A percentile compares a stretch with the other conserved stretches of the same genome.
These are phyloP conservation scores for Irpex lacteus DNA, from an alignment of 1,284 basidiomycete genomes.

Conservation along the genomic window DNA sequence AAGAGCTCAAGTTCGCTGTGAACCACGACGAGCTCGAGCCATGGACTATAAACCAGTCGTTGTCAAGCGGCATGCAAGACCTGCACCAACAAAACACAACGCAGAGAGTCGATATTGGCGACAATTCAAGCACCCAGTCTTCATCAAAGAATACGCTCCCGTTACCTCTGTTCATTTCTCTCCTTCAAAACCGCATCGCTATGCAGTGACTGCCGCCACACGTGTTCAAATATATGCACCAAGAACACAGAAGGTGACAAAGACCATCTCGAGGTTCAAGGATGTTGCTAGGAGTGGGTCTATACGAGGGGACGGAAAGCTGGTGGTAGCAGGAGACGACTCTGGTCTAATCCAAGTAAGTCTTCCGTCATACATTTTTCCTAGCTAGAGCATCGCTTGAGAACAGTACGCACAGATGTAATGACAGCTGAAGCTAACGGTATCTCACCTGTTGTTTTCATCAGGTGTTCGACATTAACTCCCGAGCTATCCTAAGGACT, in stretches of 20 bases:
- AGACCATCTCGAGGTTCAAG: slow-evolving; percentile 96
- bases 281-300: slow-evolving; percentile 89
- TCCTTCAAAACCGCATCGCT: slow-evolving; percentile 82
- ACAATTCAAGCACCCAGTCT: slow-evolving; percentile 81
- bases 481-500: slow-evolving; percentile 90
- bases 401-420: slow-evolving; percentile 9
- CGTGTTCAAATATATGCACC: slow-evolving; percentile 96
- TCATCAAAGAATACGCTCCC: slow-evolving; percentile 93
- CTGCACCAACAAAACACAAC: slow-evolving; percentile 56
- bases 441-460: slow-evolving; percentile 5
- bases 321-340: slow-evolving; percentile 95
- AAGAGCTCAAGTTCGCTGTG: slow-evolving; percentile 1
- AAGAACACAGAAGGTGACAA: slow-evolving; percentile 91
- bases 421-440: slow-evolving; percentile 12
- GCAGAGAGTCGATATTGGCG: slow-evolving; percentile 80
- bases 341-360: slow-evolving; percentile 86
- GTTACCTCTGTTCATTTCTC: slow-evolving; percentile 92
- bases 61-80: slow-evolving; percentile 57
- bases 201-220: slow-evolving; percentile 94
- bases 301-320: slow-evolving; percentile 90
- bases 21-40: slow-evolving; percentile 6
- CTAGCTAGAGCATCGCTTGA: slow-evolving; percentile 3
- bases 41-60: slow-evolving; percentile 83
- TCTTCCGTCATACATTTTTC: slow-evolving; percentile 2
- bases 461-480: slow-evolving; percentile 93